Percentiles rank a stretch among this genome's conserved stretches.
Evolutionary conservation across 192 early-diverging fungal species (phyloP).

Genomic region (Backusella mclennaniae): DNA sequence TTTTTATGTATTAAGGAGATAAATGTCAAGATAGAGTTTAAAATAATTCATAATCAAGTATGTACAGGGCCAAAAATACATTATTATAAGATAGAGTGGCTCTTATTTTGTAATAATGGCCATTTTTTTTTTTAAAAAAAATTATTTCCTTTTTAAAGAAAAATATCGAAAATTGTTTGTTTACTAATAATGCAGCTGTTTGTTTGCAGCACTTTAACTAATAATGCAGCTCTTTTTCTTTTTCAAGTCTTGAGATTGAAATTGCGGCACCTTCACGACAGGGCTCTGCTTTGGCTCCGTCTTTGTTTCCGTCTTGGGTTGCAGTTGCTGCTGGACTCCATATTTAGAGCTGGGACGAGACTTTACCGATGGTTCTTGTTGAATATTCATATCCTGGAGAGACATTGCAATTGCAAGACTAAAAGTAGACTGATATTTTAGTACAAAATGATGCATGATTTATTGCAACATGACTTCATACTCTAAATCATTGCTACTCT

Average conservation of each 20-base stretch:
- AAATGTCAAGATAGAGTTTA: too few relatives aligned
- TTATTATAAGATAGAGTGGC: too few relatives aligned
- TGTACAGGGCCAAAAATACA: too few relatives aligned
- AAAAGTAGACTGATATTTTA: not conserved
- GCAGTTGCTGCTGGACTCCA: not conserved
- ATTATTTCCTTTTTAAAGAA: not conserved
- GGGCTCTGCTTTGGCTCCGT: not conserved
- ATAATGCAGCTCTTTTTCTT: slow-evolving; percentile 1
- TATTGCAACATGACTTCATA: not conserved
- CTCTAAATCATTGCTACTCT: slow-evolving; percentile 5
- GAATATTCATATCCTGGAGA: slow-evolving; percentile 5
- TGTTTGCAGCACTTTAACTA: not conserved
- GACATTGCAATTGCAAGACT: slow-evolving; percentile 22
- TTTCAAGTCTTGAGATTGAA: not conserved
- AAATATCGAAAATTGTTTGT: too few relatives aligned
- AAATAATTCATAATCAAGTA: too few relatives aligned
- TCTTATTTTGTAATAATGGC: too few relatives aligned
- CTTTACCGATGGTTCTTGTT: not conserved
- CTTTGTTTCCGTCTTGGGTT: not conserved
- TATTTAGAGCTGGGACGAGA: not conserved
- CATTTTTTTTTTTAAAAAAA: too few relatives aligned
- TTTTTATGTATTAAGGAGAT: too few relatives aligned
- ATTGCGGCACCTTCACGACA: not conserved
- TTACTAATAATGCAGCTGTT: not conserved
- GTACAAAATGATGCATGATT: not conserved